Evolutionary conservation across 2,329 filamentous ascomycete species (phyloP).

Genomic region (Plenodomus lindquistii): DNA sequence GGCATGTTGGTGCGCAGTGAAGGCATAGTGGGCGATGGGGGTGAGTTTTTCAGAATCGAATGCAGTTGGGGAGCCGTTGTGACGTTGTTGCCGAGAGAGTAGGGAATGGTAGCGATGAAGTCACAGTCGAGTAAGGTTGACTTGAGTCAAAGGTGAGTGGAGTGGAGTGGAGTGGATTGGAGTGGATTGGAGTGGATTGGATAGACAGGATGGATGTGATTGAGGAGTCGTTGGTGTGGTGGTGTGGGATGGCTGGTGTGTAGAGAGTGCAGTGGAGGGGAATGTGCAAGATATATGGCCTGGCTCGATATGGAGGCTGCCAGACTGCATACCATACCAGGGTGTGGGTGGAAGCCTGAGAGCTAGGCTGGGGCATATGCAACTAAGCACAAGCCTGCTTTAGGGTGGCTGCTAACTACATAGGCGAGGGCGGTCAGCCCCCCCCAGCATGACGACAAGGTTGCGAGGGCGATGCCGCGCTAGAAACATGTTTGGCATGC

Average conservation of each 20-base stretch:
- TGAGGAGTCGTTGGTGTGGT: neutral
- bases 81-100: slow-evolving; percentile 26
- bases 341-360: slow-evolving; percentile 32
- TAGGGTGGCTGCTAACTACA: neutral
- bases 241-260: slow-evolving; percentile 16
- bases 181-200: slow-evolving; percentile 5
- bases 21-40: slow-evolving; percentile 36
- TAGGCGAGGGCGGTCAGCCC: slow-evolving; percentile 12
- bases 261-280: slow-evolving; percentile 26
- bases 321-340: slow-evolving; percentile 8
- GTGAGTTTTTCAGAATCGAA: slow-evolving; percentile 39
- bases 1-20: slow-evolving; percentile 40
- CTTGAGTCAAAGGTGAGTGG: slow-evolving; percentile 16
- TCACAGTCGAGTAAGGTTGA: slow-evolving; percentile 22
- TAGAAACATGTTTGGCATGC: slow-evolving; percentile 23
- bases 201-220: slow-evolving; percentile 5
- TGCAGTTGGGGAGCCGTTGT: slow-evolving; percentile 35
- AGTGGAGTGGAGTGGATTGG: slow-evolving; percentile 6
- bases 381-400: neutral
- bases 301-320: slow-evolving; percentile 27
- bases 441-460: slow-evolving; percentile 35
- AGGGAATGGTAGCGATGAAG: slow-evolving; percentile 31
- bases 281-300: slow-evolving; percentile 38
- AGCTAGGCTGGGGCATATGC: slow-evolving; percentile 14
- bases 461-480: slow-evolving; percentile 12